phyloP scores from a whole-genome alignment of 2,329 filamentous ascomycete species.

The Trichoderma pleuroti region DNA sequence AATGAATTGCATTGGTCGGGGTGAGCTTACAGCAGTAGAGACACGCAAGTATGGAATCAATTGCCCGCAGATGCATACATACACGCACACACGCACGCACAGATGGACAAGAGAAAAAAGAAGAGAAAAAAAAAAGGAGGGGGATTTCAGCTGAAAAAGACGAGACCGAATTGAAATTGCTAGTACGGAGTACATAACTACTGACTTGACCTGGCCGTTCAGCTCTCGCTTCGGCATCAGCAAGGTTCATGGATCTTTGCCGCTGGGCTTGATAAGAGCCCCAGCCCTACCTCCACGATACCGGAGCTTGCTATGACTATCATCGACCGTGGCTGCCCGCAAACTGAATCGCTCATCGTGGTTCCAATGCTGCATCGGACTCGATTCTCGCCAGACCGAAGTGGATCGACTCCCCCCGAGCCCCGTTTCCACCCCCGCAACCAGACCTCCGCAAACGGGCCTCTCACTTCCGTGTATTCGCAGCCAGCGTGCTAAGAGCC shows the following conservation, averaged over 20 bases:
- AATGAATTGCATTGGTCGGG: background rate
- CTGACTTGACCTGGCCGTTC: background rate
- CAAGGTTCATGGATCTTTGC: background rate
- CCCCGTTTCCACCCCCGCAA: conserved; percentile 18
- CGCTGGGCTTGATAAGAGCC: conserved; percentile 15
- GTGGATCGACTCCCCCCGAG: conserved; percentile 6
- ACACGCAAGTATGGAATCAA: background rate
- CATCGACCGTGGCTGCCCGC: background rate
- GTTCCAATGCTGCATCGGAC: background rate
- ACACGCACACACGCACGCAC: too few species aligned
- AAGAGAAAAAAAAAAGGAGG: background rate
- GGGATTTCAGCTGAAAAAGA: background rate
- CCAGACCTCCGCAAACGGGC: conserved; percentile 14
- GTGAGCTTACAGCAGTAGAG: background rate
- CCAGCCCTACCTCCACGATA: conserved; percentile 14
- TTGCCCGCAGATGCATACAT: background rate
- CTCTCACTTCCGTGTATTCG: conserved; percentile 13
- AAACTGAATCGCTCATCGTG: conserved; percentile 16
- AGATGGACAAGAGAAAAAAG: background rate
- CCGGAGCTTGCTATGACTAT: background rate
- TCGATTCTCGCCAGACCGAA: conserved; percentile 5
- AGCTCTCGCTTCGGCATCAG: conserved; percentile 2
- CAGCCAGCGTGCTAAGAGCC: background rate
- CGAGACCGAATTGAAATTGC: background rate
- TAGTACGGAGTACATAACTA: too few species aligned